Evolutionary conservation across 768 basidiomycete species (phyloP), one percentile per base, ranked within the genome.

Genomic region (Xerocomus brunneocitrinus): DNA sequence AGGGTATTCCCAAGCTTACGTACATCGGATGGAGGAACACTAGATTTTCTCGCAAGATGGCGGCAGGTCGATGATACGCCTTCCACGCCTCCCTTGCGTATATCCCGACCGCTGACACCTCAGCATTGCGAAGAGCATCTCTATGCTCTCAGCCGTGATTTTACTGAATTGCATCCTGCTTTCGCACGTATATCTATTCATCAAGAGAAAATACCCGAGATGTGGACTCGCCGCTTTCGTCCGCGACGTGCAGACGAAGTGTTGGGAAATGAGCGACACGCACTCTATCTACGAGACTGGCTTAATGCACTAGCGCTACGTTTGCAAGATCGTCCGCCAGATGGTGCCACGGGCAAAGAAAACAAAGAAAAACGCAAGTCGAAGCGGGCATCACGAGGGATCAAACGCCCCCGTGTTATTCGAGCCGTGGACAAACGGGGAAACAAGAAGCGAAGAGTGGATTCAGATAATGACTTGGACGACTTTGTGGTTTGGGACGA

Each of bases 251-350:
- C 91, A 12, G 77, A 79, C 24, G 81, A 94, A 55, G 82, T 93
- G 4, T 74, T 95, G 1, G 90, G 90, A 7, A 94, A 93, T 62
- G 83, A 89, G 65, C 65, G 69, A 8, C 79, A 81, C 46, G 86
- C 91, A 1, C 60, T 75, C 27, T 89, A 85, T 67, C 73, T 95
- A 50, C 80, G 87, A 36, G 81, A 87, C 47, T 95, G 92, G 92
- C 74, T 95, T 45, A 69, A 70, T 25, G 83, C 87, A n/a, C 77
- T 90, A 12, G 80, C 82, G 56, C 61, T 92, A 24, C 79, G 80
- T n/a, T 67, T 78, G 19, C 59, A 42, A 35, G 54, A 44, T 46
- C 32, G 47, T 38, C 45, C 39, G 19, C 38, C 56, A 49, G 54
- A 50, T 39, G 51, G 48, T 51, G 45, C 12, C 28, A 54, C 39